phyloP scores from a whole-genome alignment of 2,329 filamentous ascomycete genomes.

The Apiospora arundinis region DNA sequence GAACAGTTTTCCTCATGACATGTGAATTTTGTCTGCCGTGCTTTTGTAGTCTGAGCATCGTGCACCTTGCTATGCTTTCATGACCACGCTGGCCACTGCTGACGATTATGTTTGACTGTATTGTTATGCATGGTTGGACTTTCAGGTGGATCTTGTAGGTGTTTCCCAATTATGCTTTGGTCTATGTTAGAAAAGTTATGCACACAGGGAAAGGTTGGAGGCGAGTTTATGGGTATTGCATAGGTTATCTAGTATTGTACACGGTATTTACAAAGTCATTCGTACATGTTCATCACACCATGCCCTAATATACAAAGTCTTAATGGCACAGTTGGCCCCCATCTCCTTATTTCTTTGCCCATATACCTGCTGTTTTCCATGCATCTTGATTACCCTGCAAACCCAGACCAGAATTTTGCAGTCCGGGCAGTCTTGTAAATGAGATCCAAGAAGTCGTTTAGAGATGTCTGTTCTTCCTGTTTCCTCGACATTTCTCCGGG shows the following conservation, averaged over 20 bases:
- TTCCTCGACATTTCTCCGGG: neutral
- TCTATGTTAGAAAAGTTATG: too few relatives aligned
- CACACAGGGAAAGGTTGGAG: neutral
- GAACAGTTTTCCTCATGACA: neutral
- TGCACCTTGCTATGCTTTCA: too few relatives aligned
- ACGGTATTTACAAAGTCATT: neutral
- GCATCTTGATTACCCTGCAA: neutral
- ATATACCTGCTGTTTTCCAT: neutral
- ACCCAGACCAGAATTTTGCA: conserved; percentile 10
- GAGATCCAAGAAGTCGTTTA: neutral
- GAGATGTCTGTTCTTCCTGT: neutral
- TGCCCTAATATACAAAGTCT: neutral
- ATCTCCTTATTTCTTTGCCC: neutral
- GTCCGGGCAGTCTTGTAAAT: neutral
- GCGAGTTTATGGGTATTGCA: neutral
- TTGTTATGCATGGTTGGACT: too few relatives aligned
- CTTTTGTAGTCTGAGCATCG: neutral
- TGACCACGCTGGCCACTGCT: neutral
- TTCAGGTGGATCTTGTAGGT: too few relatives aligned
- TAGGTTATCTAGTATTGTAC: neutral
- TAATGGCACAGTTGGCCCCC: neutral
- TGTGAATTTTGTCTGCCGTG: neutral
- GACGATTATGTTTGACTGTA: too few relatives aligned
- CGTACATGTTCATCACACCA: neutral
- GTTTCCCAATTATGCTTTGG: too few relatives aligned